Evolutionary conservation across 148 eudicot genomes (phyloP), one percentile per base, ranked within the genome.

Genomic region (Amaranthus cruentus): DNA sequence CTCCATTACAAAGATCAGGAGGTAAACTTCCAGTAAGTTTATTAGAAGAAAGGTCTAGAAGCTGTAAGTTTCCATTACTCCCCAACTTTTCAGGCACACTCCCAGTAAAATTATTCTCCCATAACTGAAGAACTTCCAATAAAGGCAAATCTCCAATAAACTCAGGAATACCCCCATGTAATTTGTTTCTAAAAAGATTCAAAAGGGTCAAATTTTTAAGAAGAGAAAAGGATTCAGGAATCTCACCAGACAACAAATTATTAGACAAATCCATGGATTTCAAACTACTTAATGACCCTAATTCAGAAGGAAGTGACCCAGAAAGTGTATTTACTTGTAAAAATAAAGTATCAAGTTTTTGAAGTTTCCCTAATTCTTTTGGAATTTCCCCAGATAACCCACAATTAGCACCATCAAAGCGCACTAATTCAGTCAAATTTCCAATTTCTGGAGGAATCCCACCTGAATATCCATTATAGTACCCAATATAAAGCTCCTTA

Each of bases 61-160:
- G 71, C 48, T 75, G 84, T 12, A 95, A 75, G 49, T 70, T 85
- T 4, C 87, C 88, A 50, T 90, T 95, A 7, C 47, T 72, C 0
- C 98, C 98, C 62, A 95, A 64, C 61, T 72, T 77, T n/a, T 73
- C 69, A 0, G 98, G 98, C 0, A 91, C 82, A 55, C 83, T 90
- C 5, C 93, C 97, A 13, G 98, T 95, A 69, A 95, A 91, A 51
- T 93, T 93, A 58, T 93, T 93, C 57, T 91, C 95, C 98, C 98
- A 91, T 0, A 93, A 78, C 75, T 93, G 97, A 52, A 93, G 75
- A 46, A 93, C 96, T 62, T 90, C 89, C 2, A 91, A 50, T 52
- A 77, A 80, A 51, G 98, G 98, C 68, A 91, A 80, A 7, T 93
- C 97, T 2, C 87, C 96, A 15, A 89, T 77, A 59, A 93, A 89